Conservation (phyloP, 202 grass and related monocot species). For the Hordeum pubiflorum region DNA sequence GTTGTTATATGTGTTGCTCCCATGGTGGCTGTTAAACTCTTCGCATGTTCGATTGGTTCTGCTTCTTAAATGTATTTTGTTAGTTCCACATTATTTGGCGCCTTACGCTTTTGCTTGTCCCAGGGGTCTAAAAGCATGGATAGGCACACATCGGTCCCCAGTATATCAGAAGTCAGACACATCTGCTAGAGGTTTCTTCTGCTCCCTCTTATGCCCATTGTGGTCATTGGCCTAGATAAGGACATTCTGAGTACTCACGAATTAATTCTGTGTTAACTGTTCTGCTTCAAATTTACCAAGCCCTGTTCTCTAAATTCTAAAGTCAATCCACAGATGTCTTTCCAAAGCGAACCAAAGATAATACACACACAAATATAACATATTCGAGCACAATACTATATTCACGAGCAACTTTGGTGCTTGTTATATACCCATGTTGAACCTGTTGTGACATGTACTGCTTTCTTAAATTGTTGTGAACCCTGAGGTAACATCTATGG, state of each 20-base stretch:
- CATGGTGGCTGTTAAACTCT: neutral
- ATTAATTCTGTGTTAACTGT: neutral
- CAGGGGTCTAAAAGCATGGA: slow-evolving; percentile 78
- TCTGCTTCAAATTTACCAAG: neutral
- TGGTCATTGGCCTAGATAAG: neutral
- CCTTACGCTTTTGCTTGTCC: slow-evolving; percentile 9
- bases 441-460: neutral
- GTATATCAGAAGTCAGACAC: slow-evolving; percentile 62
- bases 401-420: neutral
- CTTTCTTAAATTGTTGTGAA: neutral
- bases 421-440: neutral
- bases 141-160: slow-evolving; percentile 39
- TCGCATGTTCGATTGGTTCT: neutral
- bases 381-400: neutral
- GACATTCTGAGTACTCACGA: neutral
- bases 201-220: slow-evolving; percentile 5
- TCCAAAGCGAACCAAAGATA: neutral
- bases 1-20: neutral
- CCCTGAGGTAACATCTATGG: neutral
- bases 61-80: neutral
- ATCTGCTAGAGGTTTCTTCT: slow-evolving; percentile 69
- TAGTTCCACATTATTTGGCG: slow-evolving; percentile 17
- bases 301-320: neutral
- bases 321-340: neutral
- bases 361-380: neutral